phyloP scores from a whole-genome alignment of 352 stramenopile species.

The Hyaloperonospora brassicae region DNA sequence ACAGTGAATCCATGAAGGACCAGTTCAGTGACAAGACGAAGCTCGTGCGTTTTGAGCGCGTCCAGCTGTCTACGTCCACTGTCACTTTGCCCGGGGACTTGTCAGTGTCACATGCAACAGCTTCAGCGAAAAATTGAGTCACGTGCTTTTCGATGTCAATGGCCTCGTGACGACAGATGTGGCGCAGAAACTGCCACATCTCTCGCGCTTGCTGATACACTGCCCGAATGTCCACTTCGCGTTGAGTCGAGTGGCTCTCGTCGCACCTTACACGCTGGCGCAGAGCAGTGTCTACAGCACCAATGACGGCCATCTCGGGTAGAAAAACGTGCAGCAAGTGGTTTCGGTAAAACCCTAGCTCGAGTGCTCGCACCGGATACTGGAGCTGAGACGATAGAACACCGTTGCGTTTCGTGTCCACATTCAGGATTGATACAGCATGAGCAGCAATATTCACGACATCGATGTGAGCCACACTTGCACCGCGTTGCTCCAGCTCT shows the following conservation, averaged over 20 bases:
- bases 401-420: constrained; percentile 31
- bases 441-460: constrained; percentile 43
- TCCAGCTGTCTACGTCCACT: constrained; percentile 34
- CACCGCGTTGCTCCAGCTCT: constrained; percentile 37
- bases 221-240: constrained; percentile 20
- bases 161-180: constrained; percentile 56
- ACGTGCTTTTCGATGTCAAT: constrained; percentile 39
- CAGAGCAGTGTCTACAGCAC: constrained; percentile 43
- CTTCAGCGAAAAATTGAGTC: constrained; percentile 24
- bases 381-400: constrained; percentile 47
- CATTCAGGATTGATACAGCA: constrained; percentile 52
- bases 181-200: constrained; percentile 54
- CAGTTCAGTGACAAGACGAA: constrained; percentile 66
- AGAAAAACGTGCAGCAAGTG: constrained; percentile 77
- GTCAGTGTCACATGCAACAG: constrained; percentile 20
- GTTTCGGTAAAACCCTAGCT: constrained; percentile 83
- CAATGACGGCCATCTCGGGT: constrained; percentile 60
- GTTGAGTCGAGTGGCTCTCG: background rate
- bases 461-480: constrained; percentile 55
- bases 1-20: constrained; percentile 74
- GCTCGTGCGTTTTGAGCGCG: constrained; percentile 30
- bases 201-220: constrained; percentile 37
- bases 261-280: constrained; percentile 13
- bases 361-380: constrained; percentile 56
- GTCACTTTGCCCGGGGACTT: constrained; percentile 15